phyloP scores from a whole-genome alignment of 208 protist species.

The Trypanosoma caninum region DNA sequence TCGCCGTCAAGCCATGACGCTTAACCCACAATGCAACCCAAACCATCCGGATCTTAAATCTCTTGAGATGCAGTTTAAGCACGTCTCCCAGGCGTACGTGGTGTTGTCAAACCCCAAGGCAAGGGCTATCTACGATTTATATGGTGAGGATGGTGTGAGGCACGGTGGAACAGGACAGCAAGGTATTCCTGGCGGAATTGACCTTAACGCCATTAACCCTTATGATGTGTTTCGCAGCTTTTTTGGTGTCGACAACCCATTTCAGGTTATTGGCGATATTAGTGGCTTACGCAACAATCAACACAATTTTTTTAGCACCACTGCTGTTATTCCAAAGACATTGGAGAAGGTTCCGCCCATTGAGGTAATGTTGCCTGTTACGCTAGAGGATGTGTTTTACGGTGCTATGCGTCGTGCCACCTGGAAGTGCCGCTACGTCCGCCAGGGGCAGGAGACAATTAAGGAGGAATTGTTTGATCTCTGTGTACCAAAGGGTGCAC shows the following conservation, averaged over 20 bases:
- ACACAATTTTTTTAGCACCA: slow-evolving; percentile 77
- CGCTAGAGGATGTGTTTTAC: slow-evolving; percentile 83
- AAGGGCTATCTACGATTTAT: slow-evolving; percentile 87
- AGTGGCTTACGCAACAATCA: slow-evolving; percentile 72
- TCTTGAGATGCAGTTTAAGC: slow-evolving; percentile 73
- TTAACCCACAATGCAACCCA: slow-evolving; percentile 83
- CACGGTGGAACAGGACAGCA: slow-evolving; percentile 83
- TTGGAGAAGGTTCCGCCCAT: slow-evolving; percentile 53
- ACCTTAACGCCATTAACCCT: slow-evolving; percentile 74
- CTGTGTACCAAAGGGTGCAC: slow-evolving; percentile 62
- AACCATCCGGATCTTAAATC: slow-evolving; percentile 52
- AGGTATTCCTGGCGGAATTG: slow-evolving; percentile 72
- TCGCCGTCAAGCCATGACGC: slow-evolving; percentile 81
- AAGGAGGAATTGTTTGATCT: slow-evolving; percentile 61
- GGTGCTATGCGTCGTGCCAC: slow-evolving; percentile 70
- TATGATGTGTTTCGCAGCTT: slow-evolving; percentile 80
- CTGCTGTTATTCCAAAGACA: slow-evolving; percentile 47
- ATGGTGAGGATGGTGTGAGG: slow-evolving; percentile 88
- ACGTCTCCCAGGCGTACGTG: slow-evolving; percentile 84
- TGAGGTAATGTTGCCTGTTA: slow-evolving; percentile 58
- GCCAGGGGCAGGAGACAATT: slow-evolving; percentile 22
- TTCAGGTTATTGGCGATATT: slow-evolving; percentile 75
- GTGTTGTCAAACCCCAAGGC: slow-evolving; percentile 86
- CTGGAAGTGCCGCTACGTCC: slow-evolving; percentile 44
- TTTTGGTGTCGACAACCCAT: slow-evolving; percentile 89